Conservation (phyloP, 495 filamentous ascomycete species). For the Aspergillus olivimuriae region DNA sequence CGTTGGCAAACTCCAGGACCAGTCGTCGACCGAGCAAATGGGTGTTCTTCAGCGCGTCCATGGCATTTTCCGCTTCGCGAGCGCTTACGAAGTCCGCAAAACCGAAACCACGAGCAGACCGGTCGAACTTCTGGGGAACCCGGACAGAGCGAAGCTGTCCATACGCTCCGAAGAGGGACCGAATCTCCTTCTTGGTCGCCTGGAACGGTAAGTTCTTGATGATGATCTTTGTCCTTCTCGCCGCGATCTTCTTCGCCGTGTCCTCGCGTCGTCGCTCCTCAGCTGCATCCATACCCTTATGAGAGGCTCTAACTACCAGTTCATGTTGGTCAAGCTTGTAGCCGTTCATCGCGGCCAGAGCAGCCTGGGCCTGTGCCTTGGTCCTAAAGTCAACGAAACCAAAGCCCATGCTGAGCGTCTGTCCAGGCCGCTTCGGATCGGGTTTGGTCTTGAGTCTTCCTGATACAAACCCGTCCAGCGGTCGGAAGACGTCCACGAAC, state of each 20-base stretch:
- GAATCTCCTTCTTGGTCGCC: conserved; percentile 84
- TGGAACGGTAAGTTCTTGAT: conserved; percentile 99
- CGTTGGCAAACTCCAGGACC: conserved; percentile 82
- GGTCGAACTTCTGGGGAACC: conserved; percentile 90
- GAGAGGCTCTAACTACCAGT: conserved; percentile 73
- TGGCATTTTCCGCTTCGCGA: conserved; percentile 87
- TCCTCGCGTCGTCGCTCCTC: conserved; percentile 79
- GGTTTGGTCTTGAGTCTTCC: conserved; percentile 82
- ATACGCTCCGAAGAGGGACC: conserved; percentile 77
- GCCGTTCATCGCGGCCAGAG: conserved; percentile 78
- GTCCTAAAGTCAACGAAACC: conserved; percentile 87
- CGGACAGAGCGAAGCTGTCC: conserved; percentile 88
- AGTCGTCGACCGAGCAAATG: conserved; percentile 86
- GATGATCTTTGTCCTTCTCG: conserved; percentile 80
- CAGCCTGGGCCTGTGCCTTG: conserved; percentile 69
- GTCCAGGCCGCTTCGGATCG: conserved; percentile 75
- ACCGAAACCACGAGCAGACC: conserved; percentile 81
- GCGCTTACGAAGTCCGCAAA: conserved; percentile 94
- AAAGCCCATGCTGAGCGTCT: conserved; percentile 90
- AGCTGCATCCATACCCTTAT: conserved; percentile 78
- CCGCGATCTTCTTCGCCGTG: conserved; percentile 65
- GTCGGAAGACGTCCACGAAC: conserved; percentile 66
- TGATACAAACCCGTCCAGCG: conserved; percentile 78
- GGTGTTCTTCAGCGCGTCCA: conserved; percentile 84
- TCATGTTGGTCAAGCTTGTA: conserved; percentile 79